Percentiles rank a stretch among this genome's conserved stretches.
phyloP scores from a whole-genome alignment of 2,329 filamentous ascomycete genomes.

The Drechmeria coniospora region DNA sequence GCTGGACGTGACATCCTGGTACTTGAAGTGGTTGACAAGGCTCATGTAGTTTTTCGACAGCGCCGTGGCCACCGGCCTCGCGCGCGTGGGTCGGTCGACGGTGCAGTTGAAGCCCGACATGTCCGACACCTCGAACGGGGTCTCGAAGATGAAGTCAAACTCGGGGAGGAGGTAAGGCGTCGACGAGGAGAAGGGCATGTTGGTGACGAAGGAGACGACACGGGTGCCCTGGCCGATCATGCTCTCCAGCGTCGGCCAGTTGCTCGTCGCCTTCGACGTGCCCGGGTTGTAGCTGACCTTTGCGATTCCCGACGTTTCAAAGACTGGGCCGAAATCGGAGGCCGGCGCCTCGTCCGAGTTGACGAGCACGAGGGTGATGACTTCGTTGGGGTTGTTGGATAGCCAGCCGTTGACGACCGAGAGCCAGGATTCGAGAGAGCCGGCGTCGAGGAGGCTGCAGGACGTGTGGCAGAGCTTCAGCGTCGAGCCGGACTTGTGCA shows the following conservation, averaged over 20 bases:
- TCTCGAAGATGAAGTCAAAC: constrained; percentile 59
- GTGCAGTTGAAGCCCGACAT: constrained; percentile 56
- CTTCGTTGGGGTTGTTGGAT: constrained; percentile 53
- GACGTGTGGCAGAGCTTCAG: constrained; percentile 57
- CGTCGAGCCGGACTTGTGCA: constrained; percentile 43
- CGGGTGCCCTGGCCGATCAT: constrained; percentile 51
- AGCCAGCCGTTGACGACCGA: constrained; percentile 51
- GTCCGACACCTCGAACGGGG: constrained; percentile 46
- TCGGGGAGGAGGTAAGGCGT: constrained; percentile 47
- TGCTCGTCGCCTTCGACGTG: constrained; percentile 21
- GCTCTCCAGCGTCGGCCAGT: constrained; percentile 57
- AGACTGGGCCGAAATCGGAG: constrained; percentile 37
- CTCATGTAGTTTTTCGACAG: constrained; percentile 46
- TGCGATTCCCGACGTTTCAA: constrained; percentile 42
- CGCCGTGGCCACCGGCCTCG: constrained; percentile 34
- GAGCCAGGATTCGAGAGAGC: constrained; percentile 49
- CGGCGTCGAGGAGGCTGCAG: constrained; percentile 55
- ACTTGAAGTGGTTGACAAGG: constrained; percentile 69
- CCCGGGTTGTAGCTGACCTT: constrained; percentile 44
- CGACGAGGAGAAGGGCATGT: constrained; percentile 23
- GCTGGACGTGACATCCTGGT: constrained; percentile 35
- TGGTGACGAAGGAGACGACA: constrained; percentile 54
- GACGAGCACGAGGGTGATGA: constrained; percentile 59
- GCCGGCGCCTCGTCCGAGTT: constrained; percentile 48
- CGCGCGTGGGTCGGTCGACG: constrained; percentile 45